Conservation (phyloP, 768 basidiomycete genomes). For the Phanerochaete sordida region DNA sequence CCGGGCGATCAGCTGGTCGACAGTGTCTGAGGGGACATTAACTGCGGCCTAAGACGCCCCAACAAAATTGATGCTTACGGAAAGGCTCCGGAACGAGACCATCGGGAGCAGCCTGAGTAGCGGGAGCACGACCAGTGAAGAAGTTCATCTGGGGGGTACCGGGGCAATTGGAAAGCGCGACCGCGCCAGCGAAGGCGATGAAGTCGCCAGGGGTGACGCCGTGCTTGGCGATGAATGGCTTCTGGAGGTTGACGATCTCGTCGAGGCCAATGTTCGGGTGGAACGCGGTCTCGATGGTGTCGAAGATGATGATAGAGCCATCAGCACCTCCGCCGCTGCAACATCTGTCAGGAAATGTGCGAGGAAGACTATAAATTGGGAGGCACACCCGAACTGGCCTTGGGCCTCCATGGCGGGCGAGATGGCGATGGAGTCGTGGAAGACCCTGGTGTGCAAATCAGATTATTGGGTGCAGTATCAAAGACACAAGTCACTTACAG, state of each 20-base stretch:
- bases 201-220: constrained; percentile 42
- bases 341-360: not conserved
- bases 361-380: constrained; percentile 5
- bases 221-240: constrained; percentile 33
- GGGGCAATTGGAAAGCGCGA: constrained; percentile 38
- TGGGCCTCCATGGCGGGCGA: constrained; percentile 2
- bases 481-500: too few species aligned
- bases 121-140: constrained; percentile 33
- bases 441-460: constrained; percentile 4
- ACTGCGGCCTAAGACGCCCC: too few species aligned
- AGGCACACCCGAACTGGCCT: constrained; percentile 4
- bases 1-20: constrained; percentile 22
- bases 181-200: constrained; percentile 45
- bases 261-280: constrained; percentile 41
- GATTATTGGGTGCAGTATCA: too few species aligned
- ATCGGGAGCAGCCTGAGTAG: constrained; percentile 19
- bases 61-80: not conserved
- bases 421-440: constrained; percentile 22
- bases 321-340: constrained; percentile 33
- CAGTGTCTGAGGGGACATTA: constrained; percentile 14
- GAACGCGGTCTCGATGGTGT: constrained; percentile 38
- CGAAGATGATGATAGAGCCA: constrained; percentile 47
- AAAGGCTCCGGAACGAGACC: constrained; percentile 22
- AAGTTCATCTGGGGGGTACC: constrained; percentile 42
- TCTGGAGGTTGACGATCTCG: constrained; percentile 27